phyloP scores from a whole-genome alignment of 768 basidiomycete genomes.

The Megacollybia marginata region DNA sequence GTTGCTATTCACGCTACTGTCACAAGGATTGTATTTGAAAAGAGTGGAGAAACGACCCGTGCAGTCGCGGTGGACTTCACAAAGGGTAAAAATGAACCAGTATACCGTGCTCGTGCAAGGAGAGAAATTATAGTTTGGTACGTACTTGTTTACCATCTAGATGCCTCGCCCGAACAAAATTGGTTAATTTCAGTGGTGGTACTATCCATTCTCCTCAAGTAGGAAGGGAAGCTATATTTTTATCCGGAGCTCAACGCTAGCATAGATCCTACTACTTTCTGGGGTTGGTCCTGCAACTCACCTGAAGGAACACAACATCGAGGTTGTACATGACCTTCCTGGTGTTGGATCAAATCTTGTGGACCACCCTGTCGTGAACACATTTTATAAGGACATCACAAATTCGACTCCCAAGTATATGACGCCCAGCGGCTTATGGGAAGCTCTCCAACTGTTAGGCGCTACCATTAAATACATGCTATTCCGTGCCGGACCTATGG shows the following conservation, averaged over 20 bases:
- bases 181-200: constrained; percentile 32
- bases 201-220: constrained; percentile 59
- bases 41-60: constrained; percentile 23
- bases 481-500: constrained; percentile 39
- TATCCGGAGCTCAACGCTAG: not conserved
- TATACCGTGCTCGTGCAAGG: constrained; percentile 35
- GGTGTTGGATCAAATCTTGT: constrained; percentile 69
- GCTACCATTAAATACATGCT: constrained; percentile 36
- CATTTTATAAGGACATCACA: constrained; percentile 45
- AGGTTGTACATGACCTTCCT: constrained; percentile 54
- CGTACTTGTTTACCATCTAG: constrained; percentile 13
- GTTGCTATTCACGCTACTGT: constrained; percentile 46
- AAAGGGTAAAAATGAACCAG: constrained; percentile 6
- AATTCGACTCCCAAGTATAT: constrained; percentile 35
- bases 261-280: constrained; percentile 62
- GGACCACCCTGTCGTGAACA: constrained; percentile 56
- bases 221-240: constrained; percentile 3
- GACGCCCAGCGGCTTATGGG: constrained; percentile 16
- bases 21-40: constrained; percentile 45
- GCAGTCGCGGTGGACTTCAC: constrained; percentile 55
- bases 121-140: constrained; percentile 57
- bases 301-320: constrained; percentile 44
- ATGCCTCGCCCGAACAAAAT: not conserved
- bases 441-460: constrained; percentile 21
- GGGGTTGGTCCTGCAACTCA: constrained; percentile 67